Evolutionary conservation across 1,139 yeast species (phyloP).

Genomic region (Hyphopichia pseudoburtonii): DNA sequence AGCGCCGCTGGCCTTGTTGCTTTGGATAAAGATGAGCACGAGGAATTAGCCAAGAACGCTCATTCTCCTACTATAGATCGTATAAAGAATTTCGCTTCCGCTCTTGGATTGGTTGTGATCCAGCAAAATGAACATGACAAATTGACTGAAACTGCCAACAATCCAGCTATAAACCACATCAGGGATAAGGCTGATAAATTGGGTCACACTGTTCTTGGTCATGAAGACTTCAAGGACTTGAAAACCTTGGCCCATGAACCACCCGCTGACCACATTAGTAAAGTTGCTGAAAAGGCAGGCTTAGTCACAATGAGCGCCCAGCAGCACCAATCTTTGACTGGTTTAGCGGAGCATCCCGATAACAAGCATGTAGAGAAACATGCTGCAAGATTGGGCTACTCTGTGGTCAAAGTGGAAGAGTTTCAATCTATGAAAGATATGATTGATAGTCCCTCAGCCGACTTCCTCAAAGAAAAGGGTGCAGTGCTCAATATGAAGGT

Average conservation of each 20-base stretch:
- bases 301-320: constrained; percentile 1
- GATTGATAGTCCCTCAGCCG: constrained; percentile 21
- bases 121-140: constrained; percentile 15
- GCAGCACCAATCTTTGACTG: constrained; percentile 11
- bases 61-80: constrained; percentile 27
- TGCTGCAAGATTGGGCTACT: constrained; percentile 14
- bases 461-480: constrained; percentile 18
- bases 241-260: constrained; percentile 13
- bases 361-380: constrained; percentile 19
- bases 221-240: constrained; percentile 14
- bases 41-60: constrained; percentile 12
- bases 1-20: constrained; percentile 15
- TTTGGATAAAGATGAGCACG: constrained; percentile 6
- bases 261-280: constrained; percentile 11
- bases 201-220: constrained; percentile 11
- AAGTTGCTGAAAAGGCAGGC: constrained; percentile 13
- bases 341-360: constrained; percentile 23
- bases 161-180: constrained; percentile 13
- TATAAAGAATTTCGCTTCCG: constrained; percentile 18
- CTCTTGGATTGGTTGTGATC: constrained; percentile 22
- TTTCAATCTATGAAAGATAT: constrained; percentile 14
- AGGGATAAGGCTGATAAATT: constrained; percentile 12
- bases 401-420: constrained; percentile 12
- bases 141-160: constrained; percentile 12
- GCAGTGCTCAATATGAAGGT: constrained; percentile 7